These are phyloP conservation scores for Zygoascus bituminiphila DNA, from an alignment of 805 yeast genomes.

Conservation along the genomic window DNA sequence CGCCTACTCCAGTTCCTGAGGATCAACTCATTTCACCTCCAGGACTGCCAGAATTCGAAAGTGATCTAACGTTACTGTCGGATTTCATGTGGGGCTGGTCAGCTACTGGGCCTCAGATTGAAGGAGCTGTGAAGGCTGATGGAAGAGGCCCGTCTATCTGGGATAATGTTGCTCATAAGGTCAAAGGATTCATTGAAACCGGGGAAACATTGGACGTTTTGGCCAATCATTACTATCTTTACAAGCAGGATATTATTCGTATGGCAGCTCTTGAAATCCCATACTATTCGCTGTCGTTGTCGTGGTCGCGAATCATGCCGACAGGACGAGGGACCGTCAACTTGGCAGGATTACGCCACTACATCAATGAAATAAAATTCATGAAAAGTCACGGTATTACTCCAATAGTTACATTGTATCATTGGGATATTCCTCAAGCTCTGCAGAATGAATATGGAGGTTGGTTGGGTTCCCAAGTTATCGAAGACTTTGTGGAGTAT, in stretches of 20 bases:
- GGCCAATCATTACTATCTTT: slow-evolving; percentile 29
- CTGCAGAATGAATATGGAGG: slow-evolving; percentile 25
- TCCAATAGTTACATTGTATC: slow-evolving; percentile 31
- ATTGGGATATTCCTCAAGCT: slow-evolving; percentile 30
- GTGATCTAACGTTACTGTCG: slow-evolving; percentile 8
- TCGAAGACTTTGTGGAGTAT: slow-evolving; percentile 29
- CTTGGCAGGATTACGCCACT: slow-evolving; percentile 27
- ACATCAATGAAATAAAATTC: slow-evolving; percentile 26
- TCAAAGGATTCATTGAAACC: slow-evolving; percentile 13
- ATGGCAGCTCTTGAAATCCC: slow-evolving; percentile 30
- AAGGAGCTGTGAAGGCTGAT: slow-evolving; percentile 32
- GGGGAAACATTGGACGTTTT: slow-evolving; percentile 23
- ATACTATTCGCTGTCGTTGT: slow-evolving; percentile 29
- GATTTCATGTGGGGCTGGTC: slow-evolving; percentile 28
- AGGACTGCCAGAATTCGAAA: slow-evolving; percentile 6
- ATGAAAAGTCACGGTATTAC: slow-evolving; percentile 20
- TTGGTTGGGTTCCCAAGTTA: slow-evolving; percentile 23
- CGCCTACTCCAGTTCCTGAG: slow-evolving; percentile 8
- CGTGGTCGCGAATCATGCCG: slow-evolving; percentile 33
- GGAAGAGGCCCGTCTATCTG: slow-evolving; percentile 29
- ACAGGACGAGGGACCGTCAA: slow-evolving; percentile 21
- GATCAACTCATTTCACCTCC: slow-evolving; percentile 16
- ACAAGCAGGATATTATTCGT: slow-evolving; percentile 30
- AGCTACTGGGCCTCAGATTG: slow-evolving; percentile 32
- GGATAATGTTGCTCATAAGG: slow-evolving; percentile 23